Evolutionary conservation across 805 yeast species (phyloP), one percentile per base, ranked within the genome.

Genomic region (Zygosaccharomyces siamensis): DNA sequence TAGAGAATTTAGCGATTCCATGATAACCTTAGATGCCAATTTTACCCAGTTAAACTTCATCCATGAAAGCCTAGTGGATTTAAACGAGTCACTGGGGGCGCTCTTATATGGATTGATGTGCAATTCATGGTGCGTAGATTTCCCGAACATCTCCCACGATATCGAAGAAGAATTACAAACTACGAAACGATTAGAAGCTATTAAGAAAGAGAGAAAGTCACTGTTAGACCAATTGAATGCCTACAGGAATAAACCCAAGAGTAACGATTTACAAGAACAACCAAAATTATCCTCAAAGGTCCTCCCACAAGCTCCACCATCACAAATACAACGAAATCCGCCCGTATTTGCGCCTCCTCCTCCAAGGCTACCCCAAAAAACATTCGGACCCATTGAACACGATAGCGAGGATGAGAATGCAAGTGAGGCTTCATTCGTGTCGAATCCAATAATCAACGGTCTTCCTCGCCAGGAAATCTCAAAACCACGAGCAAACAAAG

Each of bases 81-180:
- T 89, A 65, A 88, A 88, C 61, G 97, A 89, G 65, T 78, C 88
- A 2, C 79, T 89, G 57, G 81, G 87, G 1, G 73, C 90, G 35
- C 81, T 89, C 47, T 62, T 89, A 45, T 87, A 86, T 59, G 96
- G 96, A 1, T 67, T 89, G 43, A 80, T 84, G 61, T 81, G 88
- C 66, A 88, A 89, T 59, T 90, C 95, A 52, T 89, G 93, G 84
- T 86, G 96, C 67, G 85, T 85, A 24, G 89, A 86, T 59, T 86
- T 86, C 57, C 68, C 71, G 18, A 57, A 58, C 26, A 51, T 62
- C 21, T 60, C 68, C 10, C 57, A 51, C 33, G 61, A 63, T 47
- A 52, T 61, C 1, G 56, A 54, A n/a, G 57, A 53, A 12, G 66
- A 66, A 40, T 31, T 63, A 35, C 48, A 50, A n/a, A 43, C 52